A percentile compares a stretch with the other conserved stretches of the same genome.
Conservation (phyloP, 805 yeast genomes). For the Komagataella ulmi region DNA sequence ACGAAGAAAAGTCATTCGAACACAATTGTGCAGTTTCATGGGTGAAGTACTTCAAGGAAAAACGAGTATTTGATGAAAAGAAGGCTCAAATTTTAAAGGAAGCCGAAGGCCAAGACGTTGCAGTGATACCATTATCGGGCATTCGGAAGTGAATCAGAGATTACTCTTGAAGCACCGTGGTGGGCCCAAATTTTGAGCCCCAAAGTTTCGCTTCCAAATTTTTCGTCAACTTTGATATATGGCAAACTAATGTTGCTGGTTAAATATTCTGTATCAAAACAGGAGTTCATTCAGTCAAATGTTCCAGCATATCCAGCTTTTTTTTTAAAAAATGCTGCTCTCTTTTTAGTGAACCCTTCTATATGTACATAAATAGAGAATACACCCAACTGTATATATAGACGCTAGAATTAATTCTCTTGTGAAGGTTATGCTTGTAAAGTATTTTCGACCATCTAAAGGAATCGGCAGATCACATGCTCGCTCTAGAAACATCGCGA, state of each 20-base stretch:
- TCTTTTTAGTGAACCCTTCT: too few relatives aligned
- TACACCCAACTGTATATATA: too few relatives aligned
- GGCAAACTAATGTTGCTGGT: too few relatives aligned
- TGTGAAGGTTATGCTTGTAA: too few relatives aligned
- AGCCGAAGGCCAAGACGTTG: slow-evolving; percentile 58
- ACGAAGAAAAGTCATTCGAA: slow-evolving; percentile 44
- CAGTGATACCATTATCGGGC: slow-evolving; percentile 15
- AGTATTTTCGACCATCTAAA: not conserved
- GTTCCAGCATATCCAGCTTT: too few relatives aligned
- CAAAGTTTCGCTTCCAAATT: not conserved
- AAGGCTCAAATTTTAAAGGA: slow-evolving; percentile 56
- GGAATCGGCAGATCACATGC: not conserved
- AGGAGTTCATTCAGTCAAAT: too few relatives aligned
- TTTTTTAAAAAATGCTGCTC: too few relatives aligned
- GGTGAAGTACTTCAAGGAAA: slow-evolving; percentile 85
- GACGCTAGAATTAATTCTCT: too few relatives aligned
- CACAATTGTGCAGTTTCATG: slow-evolving; percentile 75
- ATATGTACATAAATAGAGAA: too few relatives aligned
- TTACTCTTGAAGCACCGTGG: not conserved
- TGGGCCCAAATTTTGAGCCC: not conserved
- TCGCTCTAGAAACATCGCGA: not conserved
- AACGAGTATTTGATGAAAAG: slow-evolving; percentile 64
- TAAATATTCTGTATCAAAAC: too few relatives aligned
- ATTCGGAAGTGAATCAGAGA: slow-evolving; percentile 8
- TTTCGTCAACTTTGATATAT: too few relatives aligned